Evolutionary conservation across 192 early-diverging fungal genomes (phyloP), one percentile per base, ranked within the genome.

Genomic region (Coemansia sp.): DNA sequence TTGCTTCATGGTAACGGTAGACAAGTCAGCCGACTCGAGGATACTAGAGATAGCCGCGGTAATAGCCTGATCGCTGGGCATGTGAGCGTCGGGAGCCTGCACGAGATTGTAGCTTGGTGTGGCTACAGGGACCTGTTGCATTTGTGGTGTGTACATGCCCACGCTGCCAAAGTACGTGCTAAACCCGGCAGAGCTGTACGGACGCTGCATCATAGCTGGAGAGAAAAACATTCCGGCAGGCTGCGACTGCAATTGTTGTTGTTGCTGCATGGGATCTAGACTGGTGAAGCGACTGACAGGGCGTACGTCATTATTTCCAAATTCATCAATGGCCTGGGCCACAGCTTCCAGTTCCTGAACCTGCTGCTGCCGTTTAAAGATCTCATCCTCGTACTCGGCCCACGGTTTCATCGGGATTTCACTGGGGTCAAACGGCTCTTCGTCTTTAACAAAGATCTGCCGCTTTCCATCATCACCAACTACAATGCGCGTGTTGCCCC

Each of bases 401-500:
- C 93, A 97, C 66, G 88, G 88, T 73, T 91, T 90, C 61, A 91
- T 79, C 8, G 91, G 91, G 59, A 97, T 93, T 67, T 85, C 85
- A 65, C 85, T 85, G 11, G 93, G 93, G 73, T 97, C 89, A 66
- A 94, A 96, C 63, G 89, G 82, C 58, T 92, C 90, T 18, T 91
- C 88, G 43, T 90, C 89, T 18, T 83, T 82, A 20, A 84, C 72
- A 67, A 85, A 85, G 19, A 88, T 83, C 75, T 89, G 87, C 57
- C 81, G 85, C 57, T 82, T 84, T 18, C 81, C 85, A 29, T 86
- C 85, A 35, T 90, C 87, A 41, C 91, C 91, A 2, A 90, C 84
- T 0, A 92, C 89, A 19, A 89, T 85, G 73, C 91, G 89, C 23
- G 96, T 98, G 73, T 97, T 94, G 68, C 96, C 96, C 96, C 96